Base-by-base conservation (phyloP, 768 basidiomycete species). In the Clitopilus hobsonii region DNA sequence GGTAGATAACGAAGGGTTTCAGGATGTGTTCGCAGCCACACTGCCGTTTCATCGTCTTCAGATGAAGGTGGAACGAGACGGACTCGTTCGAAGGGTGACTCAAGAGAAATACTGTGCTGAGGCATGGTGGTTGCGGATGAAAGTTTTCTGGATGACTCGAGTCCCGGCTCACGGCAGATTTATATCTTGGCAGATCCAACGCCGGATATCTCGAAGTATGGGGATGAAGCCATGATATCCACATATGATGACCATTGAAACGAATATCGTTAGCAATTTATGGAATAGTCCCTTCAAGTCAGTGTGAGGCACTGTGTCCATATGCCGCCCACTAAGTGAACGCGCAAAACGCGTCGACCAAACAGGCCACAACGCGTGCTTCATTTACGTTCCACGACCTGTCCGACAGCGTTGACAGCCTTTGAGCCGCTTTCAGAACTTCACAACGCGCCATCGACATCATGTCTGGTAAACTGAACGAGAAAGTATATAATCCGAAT, bases 401-500 rank as follows among this genome's bases (percentile, higher is more conserved):
- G n/a, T n/a, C 4, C 32, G n/a, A 36, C 30, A 29, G 26, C 22
- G 32, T 36, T 36, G 32, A n/a, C 32, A 36, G n/a, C 32, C 32
- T 36, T n/a, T 4, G 2, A n/a, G 32, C 32, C 32, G n/a, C 32
- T 11, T 10, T 36, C n/a, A 11, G n/a, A 36, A 27, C 10, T 26
- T 16, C 49, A 45, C 6, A 26, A 16, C 13, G 2, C 14, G 27
- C 14, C 6, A 10, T 32, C 23, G 24, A 51, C 49, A 51, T 51
- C 26, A 16, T n/a, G 11, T 27, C 49, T 24, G 30, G 49, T 51
- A 51, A 5, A 20, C 41, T 51, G 30, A 48, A 13, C 47, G 6
- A 49, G 10, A 20, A 10, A 10, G 16, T 23, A 11, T 94, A 90
- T 64, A 89, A 94, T 64, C 91, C 91, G 8, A 89, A 94, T 67